Evolutionary conservation across 139 green algal genomes (phyloP), one percentile per base, ranked within the genome.

Genomic region (Coelastrella sp.): DNA sequence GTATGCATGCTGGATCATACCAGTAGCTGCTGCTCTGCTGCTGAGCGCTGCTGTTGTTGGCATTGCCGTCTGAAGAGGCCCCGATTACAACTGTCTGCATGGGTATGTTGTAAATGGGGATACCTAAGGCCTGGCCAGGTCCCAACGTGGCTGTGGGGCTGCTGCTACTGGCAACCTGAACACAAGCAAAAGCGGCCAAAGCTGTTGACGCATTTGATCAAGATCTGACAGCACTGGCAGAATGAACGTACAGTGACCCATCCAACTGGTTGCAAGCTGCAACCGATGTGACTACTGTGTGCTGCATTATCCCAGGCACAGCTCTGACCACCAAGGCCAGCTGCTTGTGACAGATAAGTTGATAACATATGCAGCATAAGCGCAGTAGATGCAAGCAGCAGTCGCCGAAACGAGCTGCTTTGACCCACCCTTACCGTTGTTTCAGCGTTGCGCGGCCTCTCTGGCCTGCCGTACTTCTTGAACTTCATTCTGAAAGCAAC

Each of bases 101-200:
- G 56, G 90, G 90, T 57, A 93, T 85, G 80, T 56, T 78, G 54
- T 91, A 83, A 7, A 93, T 83, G n/a, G 90, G 80, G 16, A 90
- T 87, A 7, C 90, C 90, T 0, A 90, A 47, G 7, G 89, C 68
- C 3, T 78, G 78, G 23, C n/a, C 4, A 0, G 58, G 73, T 56
- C 66, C 60, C 5, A 77, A 11, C 47, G 16, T 14, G 32, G 32
- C 1, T 47, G 32, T 1, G 0, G 32, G 32, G 32, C 32, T 47
- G 32, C 32, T 47, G 32, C 32, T 47, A 47, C 32, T 47, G 32
- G 32, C 32, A 47, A 47, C 32, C 32, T 47, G 32, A 47, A 47
- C 32, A 82, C 32, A 83, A 66, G 7, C 59, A 23, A 66, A 17
- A 19, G 8, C 13, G 5, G 14, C 79, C 61, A 60, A 75, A 22